These are phyloP conservation scores for Mycena kentingensis DNA, from an alignment of 768 basidiomycete species.

Conservation along the genomic window DNA sequence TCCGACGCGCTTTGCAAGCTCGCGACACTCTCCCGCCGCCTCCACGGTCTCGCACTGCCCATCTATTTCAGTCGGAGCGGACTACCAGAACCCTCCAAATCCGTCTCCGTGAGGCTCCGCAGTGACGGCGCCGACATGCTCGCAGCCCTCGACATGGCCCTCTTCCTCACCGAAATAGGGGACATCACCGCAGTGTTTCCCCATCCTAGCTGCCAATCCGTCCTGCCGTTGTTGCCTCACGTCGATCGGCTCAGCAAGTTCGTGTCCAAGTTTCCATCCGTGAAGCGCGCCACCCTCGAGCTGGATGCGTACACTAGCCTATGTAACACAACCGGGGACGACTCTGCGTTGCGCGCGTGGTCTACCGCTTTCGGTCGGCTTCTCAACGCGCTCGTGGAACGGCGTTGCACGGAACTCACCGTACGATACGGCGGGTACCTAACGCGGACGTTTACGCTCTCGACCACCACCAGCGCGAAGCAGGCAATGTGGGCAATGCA, in stretches of 20 bases:
- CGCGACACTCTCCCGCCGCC: conserved; percentile 7
- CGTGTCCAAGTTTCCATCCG: conserved; percentile 12
- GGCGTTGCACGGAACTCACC: conserved; percentile 15
- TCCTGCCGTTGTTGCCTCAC: conserved; percentile 18
- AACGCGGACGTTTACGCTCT: conserved; percentile 11
- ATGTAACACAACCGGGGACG: conserved; percentile 18
- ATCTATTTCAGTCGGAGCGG: conserved; percentile 20
- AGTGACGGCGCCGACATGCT: conserved; percentile 17
- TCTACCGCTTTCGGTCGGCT: conserved; percentile 7
- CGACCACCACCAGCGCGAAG: background rate
- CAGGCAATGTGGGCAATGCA: conserved; percentile 4
- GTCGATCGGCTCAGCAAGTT: conserved; percentile 14
- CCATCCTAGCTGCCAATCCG: conserved; percentile 17
- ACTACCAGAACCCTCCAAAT: conserved; percentile 16
- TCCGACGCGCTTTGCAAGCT: conserved; percentile 11
- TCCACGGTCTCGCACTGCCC: conserved; percentile 18
- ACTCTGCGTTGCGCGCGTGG: conserved; percentile 19
- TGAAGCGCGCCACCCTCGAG: conserved; percentile 13
- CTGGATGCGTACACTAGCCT: conserved; percentile 16
- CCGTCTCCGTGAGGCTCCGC: conserved; percentile 4
- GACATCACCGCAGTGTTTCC: conserved; percentile 13
- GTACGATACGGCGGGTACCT: conserved; percentile 19
- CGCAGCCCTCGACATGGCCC: conserved; percentile 18
- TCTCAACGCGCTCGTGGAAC: conserved; percentile 12
- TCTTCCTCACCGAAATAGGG: conserved; percentile 14